Percentiles rank a stretch among this genome's conserved stretches.
phyloP scores from a whole-genome alignment of 306 rosid species.

The Rosa multiflora region DNA sequence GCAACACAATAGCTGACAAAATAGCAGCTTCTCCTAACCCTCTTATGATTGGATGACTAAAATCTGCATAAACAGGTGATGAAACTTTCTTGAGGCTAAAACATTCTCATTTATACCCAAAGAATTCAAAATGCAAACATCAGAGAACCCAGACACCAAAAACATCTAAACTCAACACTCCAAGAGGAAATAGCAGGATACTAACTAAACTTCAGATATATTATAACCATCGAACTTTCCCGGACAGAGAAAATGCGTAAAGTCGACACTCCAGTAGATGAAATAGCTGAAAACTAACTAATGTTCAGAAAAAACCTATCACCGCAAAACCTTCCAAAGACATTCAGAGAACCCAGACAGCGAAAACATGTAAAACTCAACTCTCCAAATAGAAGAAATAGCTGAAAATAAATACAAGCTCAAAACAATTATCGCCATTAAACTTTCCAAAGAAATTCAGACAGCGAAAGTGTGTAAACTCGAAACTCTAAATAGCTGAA shows the following conservation, averaged over 20 bases:
- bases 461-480: not conserved
- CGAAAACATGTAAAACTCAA: not conserved
- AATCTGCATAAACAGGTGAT: slow-evolving; percentile 24
- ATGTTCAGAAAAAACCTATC: too few species aligned
- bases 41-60: slow-evolving; percentile 2
- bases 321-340: not conserved
- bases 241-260: too few species aligned
- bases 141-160: not conserved
- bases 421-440: not conserved
- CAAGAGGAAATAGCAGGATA: not conserved
- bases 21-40: slow-evolving; percentile 5
- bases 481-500: not conserved
- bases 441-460: not conserved
- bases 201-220: not conserved
- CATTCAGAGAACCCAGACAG: not conserved
- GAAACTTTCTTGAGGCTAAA: slow-evolving; percentile 15
- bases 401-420: not conserved
- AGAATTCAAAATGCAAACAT: not conserved
- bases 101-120: not conserved
- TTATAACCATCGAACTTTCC: too few species aligned
- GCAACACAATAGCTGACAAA: slow-evolving; percentile 25
- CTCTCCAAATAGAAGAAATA: not conserved
- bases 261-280: too few species aligned
- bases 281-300: too few species aligned
- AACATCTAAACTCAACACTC: not conserved